Evolutionary conservation across 306 rosid species (phyloP).

Genomic region (Rosa persica): DNA sequence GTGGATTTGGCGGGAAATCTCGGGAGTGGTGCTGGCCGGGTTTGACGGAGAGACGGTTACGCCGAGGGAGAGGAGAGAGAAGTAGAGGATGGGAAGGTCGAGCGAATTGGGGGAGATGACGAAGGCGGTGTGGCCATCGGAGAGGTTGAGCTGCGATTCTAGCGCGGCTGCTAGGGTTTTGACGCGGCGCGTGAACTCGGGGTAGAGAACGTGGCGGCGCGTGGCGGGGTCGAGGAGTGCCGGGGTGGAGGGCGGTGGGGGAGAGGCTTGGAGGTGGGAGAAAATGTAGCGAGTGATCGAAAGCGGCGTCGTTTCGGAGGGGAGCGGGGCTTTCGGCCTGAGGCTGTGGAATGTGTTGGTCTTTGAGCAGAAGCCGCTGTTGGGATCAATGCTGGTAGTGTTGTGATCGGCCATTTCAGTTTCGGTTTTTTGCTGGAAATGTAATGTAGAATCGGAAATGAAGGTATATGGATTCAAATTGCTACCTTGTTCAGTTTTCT

Average conservation of each 20-base stretch:
- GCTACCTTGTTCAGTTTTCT: neutral
- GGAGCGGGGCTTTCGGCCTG: constrained; percentile 20
- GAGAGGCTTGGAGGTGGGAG: constrained; percentile 23
- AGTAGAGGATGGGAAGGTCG: constrained; percentile 33
- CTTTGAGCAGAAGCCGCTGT: constrained; percentile 27
- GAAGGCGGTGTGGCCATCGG: constrained; percentile 21
- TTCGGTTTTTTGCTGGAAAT: no score
- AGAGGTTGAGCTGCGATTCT: constrained; percentile 2
- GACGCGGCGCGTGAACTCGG: constrained; percentile 30
- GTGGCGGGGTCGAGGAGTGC: constrained; percentile 30
- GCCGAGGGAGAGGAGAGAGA: constrained; percentile 35
- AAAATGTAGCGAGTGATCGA: constrained; percentile 29
- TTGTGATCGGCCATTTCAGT: neutral
- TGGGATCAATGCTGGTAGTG: neutral
- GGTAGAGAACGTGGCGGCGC: constrained; percentile 17
- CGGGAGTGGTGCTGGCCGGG: constrained; percentile 23
- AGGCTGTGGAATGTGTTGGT: constrained; percentile 29
- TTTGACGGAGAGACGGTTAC: constrained; percentile 36
- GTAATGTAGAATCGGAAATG: neutral
- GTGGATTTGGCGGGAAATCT: constrained; percentile 35
- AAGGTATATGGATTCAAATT: neutral
- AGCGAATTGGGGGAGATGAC: constrained; percentile 33
- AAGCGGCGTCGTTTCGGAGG: constrained; percentile 25
- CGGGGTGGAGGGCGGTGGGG: constrained; percentile 21
- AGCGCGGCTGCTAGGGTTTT: constrained; percentile 24